Percentiles rank a stretch among this genome's conserved stretches.
Evolutionary conservation across 805 yeast genomes (phyloP).

Genomic region (Candida chauliodis): DNA sequence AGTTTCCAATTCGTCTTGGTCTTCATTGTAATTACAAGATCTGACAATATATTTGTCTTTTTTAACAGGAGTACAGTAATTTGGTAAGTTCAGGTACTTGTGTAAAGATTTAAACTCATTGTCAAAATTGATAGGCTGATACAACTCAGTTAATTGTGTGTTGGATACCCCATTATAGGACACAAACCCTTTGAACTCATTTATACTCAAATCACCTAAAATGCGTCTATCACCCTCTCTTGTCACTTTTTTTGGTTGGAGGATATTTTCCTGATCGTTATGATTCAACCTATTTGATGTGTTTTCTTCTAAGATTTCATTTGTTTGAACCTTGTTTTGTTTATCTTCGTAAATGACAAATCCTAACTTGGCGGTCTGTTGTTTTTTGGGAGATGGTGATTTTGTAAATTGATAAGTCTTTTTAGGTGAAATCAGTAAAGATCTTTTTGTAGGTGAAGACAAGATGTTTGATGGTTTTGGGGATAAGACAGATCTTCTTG

Average conservation of each 20-base stretch:
- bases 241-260: constrained; percentile 28
- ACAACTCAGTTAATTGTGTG: constrained; percentile 22
- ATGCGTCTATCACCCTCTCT: constrained; percentile 19
- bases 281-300: constrained; percentile 21
- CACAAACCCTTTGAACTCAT: constrained; percentile 28
- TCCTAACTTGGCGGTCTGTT: constrained; percentile 1
- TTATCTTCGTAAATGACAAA: constrained; percentile 14
- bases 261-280: constrained; percentile 40
- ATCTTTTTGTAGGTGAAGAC: constrained; percentile 9
- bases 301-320: constrained; percentile 6
- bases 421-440: constrained; percentile 6
- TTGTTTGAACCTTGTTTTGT: background rate
- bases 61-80: constrained; percentile 34
- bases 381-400: constrained; percentile 6
- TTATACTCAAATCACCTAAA: constrained; percentile 25
- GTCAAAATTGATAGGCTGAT: constrained; percentile 27
- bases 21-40: constrained; percentile 5
- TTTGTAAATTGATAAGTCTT: background rate
- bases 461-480: constrained; percentile 11
- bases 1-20: constrained; percentile 12
- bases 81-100: constrained; percentile 28
- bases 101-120: constrained; percentile 28
- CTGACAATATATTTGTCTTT: constrained; percentile 8
- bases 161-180: constrained; percentile 5
- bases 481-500: constrained; percentile 12